A percentile compares a stretch with the other conserved stretches of the same genome.
Conservation (phyloP, 768 basidiomycete genomes). For the Serendipita sp. region DNA sequence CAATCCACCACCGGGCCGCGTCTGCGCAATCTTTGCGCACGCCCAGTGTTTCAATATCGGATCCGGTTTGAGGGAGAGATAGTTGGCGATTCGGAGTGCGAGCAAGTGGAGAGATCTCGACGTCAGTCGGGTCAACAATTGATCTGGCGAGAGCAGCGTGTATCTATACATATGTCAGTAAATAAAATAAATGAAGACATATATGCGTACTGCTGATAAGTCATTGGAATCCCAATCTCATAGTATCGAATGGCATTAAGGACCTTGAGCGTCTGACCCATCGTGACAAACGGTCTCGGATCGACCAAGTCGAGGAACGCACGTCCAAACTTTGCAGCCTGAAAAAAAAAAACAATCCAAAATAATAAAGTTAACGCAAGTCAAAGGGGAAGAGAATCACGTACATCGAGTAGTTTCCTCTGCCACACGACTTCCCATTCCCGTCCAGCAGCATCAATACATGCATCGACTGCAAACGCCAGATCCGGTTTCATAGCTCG, state of each 20-base stretch:
- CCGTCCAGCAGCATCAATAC: constrained; percentile 82
- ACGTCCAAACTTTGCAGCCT: constrained; percentile 96
- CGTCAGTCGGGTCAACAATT: constrained; percentile 68
- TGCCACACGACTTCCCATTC: constrained; percentile 91
- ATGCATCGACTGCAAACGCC: constrained; percentile 73
- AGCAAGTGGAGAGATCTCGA: constrained; percentile 81
- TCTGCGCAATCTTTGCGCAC: constrained; percentile 68
- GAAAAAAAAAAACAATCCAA: neutral
- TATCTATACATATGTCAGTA: constrained; percentile 35
- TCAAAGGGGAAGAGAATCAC: constrained; percentile 13
- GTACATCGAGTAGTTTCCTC: constrained; percentile 63
- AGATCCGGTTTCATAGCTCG: constrained; percentile 76
- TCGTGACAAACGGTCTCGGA: constrained; percentile 77
- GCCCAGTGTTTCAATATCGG: constrained; percentile 93
- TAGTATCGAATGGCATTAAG: constrained; percentile 83
- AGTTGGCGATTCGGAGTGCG: constrained; percentile 76
- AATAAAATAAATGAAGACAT: neutral
- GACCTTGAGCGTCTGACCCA: constrained; percentile 87
- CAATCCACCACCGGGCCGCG: constrained; percentile 31
- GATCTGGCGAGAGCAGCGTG: constrained; percentile 59
- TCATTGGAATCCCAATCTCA: constrained; percentile 86
- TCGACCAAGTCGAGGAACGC: constrained; percentile 88
- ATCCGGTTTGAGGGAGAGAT: constrained; percentile 68
- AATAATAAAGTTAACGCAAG: neutral
- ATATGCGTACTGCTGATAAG: constrained; percentile 63